Conservation (phyloP, 306 rosid genomes). For the Begonia fuchsioides region DNA sequence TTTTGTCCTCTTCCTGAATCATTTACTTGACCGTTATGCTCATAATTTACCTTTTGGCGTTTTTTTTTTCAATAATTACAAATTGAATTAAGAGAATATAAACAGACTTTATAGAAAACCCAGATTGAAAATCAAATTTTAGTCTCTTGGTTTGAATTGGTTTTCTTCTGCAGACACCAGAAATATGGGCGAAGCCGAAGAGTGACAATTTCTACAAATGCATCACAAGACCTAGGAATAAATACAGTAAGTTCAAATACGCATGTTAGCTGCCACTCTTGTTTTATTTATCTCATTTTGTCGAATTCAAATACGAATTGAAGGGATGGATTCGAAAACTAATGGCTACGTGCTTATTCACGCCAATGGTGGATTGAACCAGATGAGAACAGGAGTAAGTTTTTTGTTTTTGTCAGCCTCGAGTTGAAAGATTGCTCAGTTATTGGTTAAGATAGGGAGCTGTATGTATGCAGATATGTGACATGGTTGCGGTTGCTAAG, state of each 20-base stretch:
- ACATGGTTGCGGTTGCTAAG: conserved; percentile 98
- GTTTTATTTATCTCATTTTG: not conserved
- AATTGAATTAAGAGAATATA: too few species aligned
- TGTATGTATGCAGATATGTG: conserved; percentile 66
- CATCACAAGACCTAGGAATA: conserved; percentile 44
- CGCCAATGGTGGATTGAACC: conserved; percentile 98
- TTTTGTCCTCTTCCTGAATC: not conserved
- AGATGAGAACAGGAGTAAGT: conserved; percentile 97
- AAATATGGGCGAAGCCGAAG: conserved; percentile 80
- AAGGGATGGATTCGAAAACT: conserved; percentile 40
- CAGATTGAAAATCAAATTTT: not conserved
- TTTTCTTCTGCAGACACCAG: conserved; percentile 39
- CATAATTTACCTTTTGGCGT: not conserved
- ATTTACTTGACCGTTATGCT: not conserved
- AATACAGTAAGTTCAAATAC: conserved; percentile 31
- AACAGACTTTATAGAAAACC: too few species aligned
- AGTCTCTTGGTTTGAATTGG: not conserved
- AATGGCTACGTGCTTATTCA: conserved; percentile 86
- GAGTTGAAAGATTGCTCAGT: not conserved
- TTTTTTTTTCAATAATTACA: too few species aligned
- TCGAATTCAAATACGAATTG: not conserved
- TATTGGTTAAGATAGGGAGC: conserved; percentile 16
- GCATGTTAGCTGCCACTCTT: not conserved
- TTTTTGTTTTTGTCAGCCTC: not conserved
- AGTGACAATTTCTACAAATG: conserved; percentile 52